phyloP scores from a whole-genome alignment of 2,329 filamentous ascomycete genomes.

The Metarhizium anisopliae region DNA sequence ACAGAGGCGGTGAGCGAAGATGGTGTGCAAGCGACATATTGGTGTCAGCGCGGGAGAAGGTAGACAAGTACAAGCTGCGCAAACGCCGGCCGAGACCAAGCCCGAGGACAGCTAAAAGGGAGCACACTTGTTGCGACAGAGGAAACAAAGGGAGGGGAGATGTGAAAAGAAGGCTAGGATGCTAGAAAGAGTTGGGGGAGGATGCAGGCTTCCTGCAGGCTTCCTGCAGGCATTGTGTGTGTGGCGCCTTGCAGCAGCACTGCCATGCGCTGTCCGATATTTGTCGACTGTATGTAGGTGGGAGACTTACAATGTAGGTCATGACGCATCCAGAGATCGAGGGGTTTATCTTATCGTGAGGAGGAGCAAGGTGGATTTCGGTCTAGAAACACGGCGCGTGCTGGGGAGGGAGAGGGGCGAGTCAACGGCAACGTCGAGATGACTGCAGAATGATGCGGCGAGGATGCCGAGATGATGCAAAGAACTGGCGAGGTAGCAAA shows the following conservation, averaged over 20 bases:
- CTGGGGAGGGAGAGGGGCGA: not conserved
- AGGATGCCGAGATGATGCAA: not conserved
- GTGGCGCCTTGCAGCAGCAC: constrained; percentile 8
- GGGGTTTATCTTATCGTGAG: constrained; percentile 12
- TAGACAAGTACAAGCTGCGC: constrained; percentile 1
- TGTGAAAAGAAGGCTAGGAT: constrained; percentile 3
- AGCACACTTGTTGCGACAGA: not conserved
- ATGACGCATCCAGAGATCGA: constrained; percentile 22
- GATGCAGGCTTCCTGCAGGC: constrained; percentile 2
- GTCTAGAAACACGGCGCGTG: constrained; percentile 5
- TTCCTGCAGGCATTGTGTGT: constrained; percentile 4
- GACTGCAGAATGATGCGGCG: constrained; percentile 5
- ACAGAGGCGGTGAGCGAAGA: constrained; percentile 8
- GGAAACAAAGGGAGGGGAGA: constrained; percentile 1
- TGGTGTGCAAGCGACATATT: constrained; percentile 7
- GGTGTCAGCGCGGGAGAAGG: not conserved
- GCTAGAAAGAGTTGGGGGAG: not conserved
- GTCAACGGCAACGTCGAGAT: not conserved
- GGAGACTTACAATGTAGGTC: constrained; percentile 30
- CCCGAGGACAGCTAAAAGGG: not conserved
- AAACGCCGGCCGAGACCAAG: constrained; percentile 1
- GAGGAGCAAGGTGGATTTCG: constrained; percentile 2
- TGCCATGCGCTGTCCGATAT: constrained; percentile 12
- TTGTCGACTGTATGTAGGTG: not conserved
- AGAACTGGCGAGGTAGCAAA: not conserved